Conservation (phyloP, 169 alveolate species). For the Cryptosporidium sp. region DNA sequence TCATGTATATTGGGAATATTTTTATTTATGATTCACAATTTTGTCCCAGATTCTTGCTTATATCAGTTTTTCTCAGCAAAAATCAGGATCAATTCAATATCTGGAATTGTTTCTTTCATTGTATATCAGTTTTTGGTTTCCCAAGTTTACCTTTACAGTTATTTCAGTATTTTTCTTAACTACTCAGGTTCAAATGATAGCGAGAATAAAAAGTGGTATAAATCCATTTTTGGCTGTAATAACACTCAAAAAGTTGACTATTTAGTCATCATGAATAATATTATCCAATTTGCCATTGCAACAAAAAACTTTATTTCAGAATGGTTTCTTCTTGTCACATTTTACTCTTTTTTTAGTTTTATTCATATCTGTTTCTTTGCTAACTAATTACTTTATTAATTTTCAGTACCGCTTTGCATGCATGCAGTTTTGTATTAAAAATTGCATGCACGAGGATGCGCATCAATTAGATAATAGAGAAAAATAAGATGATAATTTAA, state of each 20-base stretch:
- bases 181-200: not conserved
- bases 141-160: not conserved
- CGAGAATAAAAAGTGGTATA: constrained; percentile 1
- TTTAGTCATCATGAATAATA: not conserved
- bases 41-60: constrained; percentile 15
- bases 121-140: not conserved
- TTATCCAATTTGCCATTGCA: not conserved
- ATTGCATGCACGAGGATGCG: not conserved
- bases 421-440: not conserved
- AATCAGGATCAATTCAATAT: not conserved
- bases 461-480: no score
- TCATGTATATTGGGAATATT: constrained; percentile 23
- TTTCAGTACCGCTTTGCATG: not conserved
- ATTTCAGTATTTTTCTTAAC: not conserved
- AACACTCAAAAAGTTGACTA: not conserved
- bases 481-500: no score
- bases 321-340: constrained; percentile 40
- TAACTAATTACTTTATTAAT: not conserved
- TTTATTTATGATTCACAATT: constrained; percentile 13
- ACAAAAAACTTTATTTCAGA: constrained; percentile 42
- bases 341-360: not conserved
- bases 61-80: not conserved
- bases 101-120: constrained; percentile 6
- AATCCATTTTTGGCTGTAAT: constrained; percentile 1
- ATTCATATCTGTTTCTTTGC: not conserved